These are phyloP conservation scores for Cucurbita ficifolia DNA, from an alignment of 306 rosid genomes.

Conservation along the genomic window DNA sequence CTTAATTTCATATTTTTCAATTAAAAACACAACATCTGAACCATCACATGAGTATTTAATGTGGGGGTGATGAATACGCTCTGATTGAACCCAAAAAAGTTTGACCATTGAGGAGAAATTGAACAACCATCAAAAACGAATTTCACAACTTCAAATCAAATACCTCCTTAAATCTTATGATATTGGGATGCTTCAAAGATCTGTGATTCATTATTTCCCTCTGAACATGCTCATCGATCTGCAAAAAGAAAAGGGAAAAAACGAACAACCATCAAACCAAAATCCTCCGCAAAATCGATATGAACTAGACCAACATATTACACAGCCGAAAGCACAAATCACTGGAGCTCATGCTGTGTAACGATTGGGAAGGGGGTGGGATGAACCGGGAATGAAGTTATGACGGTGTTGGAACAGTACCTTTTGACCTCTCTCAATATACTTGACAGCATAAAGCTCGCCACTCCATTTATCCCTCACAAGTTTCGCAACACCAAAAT, in stretches of 20 bases:
- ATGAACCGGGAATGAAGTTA: background rate
- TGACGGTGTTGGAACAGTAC: constrained; percentile 12
- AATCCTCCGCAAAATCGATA: background rate
- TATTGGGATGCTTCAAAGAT: constrained; percentile 90
- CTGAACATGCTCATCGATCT: constrained; percentile 96
- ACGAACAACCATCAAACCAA: background rate
- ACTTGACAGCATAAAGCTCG: constrained; percentile 78
- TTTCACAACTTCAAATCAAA: background rate
- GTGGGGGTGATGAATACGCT: background rate
- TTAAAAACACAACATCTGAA: background rate
- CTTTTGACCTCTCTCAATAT: constrained; percentile 84
- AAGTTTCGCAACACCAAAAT: constrained; percentile 87
- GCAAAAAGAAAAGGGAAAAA: background rate
- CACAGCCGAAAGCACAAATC: background rate
- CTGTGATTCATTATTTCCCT: constrained; percentile 94
- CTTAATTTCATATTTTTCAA: background rate
- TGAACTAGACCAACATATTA: background rate
- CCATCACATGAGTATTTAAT: background rate
- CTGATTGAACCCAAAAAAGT: background rate
- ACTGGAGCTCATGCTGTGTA: background rate
- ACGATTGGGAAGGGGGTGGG: background rate
- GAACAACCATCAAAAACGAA: background rate
- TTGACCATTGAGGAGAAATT: background rate
- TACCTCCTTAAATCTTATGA: constrained; percentile 95
- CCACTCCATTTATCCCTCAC: constrained; percentile 64